phyloP scores from a whole-genome alignment of 257 asterid genomes.

The Voacanga thouarsii region DNA sequence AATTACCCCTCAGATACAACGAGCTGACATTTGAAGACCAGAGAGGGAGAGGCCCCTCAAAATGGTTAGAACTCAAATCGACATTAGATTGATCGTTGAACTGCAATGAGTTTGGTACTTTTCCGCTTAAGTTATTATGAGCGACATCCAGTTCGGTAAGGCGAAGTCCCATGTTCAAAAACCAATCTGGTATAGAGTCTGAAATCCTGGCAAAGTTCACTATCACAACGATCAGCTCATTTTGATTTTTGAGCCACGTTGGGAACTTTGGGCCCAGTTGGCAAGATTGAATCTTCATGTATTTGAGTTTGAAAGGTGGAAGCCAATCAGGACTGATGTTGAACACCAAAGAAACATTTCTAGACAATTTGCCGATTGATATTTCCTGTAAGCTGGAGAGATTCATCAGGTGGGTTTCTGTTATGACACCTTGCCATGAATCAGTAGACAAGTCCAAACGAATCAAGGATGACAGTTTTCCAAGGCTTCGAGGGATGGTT shows the following conservation, averaged over 20 bases:
- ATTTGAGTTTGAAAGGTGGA: constrained; percentile 34
- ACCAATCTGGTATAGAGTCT: constrained; percentile 35
- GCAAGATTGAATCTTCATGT: constrained; percentile 27
- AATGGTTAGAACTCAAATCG: constrained; percentile 25
- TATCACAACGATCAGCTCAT: constrained; percentile 19
- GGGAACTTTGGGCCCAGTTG: constrained; percentile 38
- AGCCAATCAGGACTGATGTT: constrained; percentile 26
- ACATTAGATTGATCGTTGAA: constrained; percentile 18
- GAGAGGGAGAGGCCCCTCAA: constrained; percentile 36
- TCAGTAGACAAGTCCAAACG: constrained; percentile 21
- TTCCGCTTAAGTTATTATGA: constrained; percentile 28
- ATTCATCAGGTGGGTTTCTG: constrained; percentile 34
- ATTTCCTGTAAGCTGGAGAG: constrained; percentile 31
- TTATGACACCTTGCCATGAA: constrained; percentile 36
- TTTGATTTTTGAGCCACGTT: constrained; percentile 26
- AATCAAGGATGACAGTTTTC: constrained; percentile 27
- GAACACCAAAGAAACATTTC: constrained; percentile 25
- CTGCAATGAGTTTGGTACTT: constrained; percentile 19
- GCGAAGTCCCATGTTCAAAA: constrained; percentile 26
- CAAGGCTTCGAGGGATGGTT: constrained; percentile 26
- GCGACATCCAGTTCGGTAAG: constrained; percentile 28
- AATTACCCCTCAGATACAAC: constrained; percentile 33
- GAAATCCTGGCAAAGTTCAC: constrained; percentile 27
- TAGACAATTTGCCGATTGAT: constrained; percentile 19
- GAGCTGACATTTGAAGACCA: constrained; percentile 30